These are phyloP conservation scores for Galerina sulciceps DNA, from an alignment of 768 basidiomycete species.

Conservation along the genomic window DNA sequence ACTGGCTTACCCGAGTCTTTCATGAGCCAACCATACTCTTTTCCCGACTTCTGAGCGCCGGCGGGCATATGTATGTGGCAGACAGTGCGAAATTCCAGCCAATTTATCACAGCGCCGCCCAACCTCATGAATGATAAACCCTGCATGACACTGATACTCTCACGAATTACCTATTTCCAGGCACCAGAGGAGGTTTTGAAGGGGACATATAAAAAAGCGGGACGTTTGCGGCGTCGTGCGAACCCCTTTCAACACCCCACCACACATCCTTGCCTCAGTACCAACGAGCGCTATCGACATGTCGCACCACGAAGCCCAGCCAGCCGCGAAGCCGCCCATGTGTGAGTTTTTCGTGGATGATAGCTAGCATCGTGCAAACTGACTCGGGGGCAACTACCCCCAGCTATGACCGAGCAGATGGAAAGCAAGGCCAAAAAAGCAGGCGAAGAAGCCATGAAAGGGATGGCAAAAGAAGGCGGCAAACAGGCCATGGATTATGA, in stretches of 20 bases:
- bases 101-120: background rate
- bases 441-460: constrained; percentile 22
- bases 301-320: constrained; percentile 11
- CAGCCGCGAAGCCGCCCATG: constrained; percentile 18
- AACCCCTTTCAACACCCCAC: background rate
- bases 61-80: background rate
- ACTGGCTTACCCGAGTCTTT: background rate
- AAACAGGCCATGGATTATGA: constrained; percentile 29
- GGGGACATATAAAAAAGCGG: background rate
- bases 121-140: background rate
- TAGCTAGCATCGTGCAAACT: no score
- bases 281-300: background rate
- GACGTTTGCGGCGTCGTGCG: background rate
- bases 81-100: background rate
- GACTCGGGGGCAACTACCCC: background rate
- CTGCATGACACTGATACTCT: background rate
- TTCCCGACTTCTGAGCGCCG: background rate
- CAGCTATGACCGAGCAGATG: constrained; percentile 4
- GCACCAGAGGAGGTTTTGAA: background rate
- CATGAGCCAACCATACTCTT: background rate
- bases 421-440: constrained; percentile 18
- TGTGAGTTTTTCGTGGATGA: background rate
- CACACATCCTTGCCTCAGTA: background rate
- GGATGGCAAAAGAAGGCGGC: constrained; percentile 27
- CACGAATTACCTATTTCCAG: background rate